Evolutionary conservation across 2,329 filamentous ascomycete genomes (phyloP), one percentile per base, ranked within the genome.

Genomic region (Aspergillus awamori): DNA sequence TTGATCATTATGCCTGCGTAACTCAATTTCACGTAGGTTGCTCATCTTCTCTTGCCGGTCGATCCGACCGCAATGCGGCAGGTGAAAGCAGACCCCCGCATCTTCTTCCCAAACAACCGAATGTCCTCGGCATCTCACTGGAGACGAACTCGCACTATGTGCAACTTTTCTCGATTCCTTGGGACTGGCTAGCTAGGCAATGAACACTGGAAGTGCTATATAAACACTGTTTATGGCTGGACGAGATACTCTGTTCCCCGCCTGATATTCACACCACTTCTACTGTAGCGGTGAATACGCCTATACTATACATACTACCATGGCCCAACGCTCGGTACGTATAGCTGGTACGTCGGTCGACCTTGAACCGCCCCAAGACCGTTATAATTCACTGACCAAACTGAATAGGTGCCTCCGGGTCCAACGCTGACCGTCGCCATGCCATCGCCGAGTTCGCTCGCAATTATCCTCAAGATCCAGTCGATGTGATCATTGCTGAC

Each of bases 401-500:
- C 2, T 5, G 4, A 8, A 4, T 43, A 77, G 78, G 79, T 53
- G 77, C 79, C 38, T 80, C 78, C n/a, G 79, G 79, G 63, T 78
- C 78, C 59, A 75, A 74, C 17, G 79, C 78, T 22, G 79, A 81
- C 67, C 77, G 79, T 20, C 77, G 79, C 49, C 77, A 80, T 76
- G 79, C 77, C 24, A 77, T 81, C 51, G 70, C 76, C 26, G 72
- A 76, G 30, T 79, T 81, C 62, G 79, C 79, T 17, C 72, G 65
- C 22, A 74, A 79, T 57, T 66, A 77, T 52, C 70, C 75, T 6
- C 73, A 74, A 13, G 82, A 83, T 28, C 77, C 80, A 4, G 72
- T 81, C 30, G 79, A 82, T 68, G 77, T 81, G 5, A 79, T 81
- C 49, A 80, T 80, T 54, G 76, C 77, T 4, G 79, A 82, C 64